phyloP scores from a whole-genome alignment of 2,329 filamentous ascomycete genomes.

The Stachybotrys chartarum region DNA sequence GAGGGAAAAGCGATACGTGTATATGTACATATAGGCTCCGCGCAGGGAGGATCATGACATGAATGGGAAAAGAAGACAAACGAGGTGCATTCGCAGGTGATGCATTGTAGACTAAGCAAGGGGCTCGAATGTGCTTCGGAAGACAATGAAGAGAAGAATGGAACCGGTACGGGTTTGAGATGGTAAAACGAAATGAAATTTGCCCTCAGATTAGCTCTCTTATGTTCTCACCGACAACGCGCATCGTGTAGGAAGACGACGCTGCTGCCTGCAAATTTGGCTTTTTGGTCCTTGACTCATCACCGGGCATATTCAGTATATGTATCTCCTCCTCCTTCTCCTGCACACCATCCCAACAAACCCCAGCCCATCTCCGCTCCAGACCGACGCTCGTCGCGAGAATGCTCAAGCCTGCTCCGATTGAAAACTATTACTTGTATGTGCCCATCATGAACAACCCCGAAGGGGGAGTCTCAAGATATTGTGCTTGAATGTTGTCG shows the following conservation, averaged over 20 bases:
- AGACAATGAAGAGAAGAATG: neutral
- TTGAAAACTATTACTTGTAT: constrained; percentile 43
- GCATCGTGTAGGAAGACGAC: constrained; percentile 13
- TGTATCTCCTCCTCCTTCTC: constrained; percentile 8
- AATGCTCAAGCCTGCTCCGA: constrained; percentile 34
- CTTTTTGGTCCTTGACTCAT: constrained; percentile 49
- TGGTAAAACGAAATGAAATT: neutral
- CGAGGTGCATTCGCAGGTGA: neutral
- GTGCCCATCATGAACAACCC: constrained; percentile 20
- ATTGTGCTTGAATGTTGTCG: constrained; percentile 12
- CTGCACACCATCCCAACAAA: neutral
- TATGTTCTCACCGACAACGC: constrained; percentile 46
- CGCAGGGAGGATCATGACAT: constrained; percentile 7
- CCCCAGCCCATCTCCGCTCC: neutral
- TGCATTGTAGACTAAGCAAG: neutral
- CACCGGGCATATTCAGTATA: constrained; percentile 27
- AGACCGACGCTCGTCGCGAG: constrained; percentile 6
- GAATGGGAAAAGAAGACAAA: constrained; percentile 9
- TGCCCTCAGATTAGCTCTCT: constrained; percentile 52
- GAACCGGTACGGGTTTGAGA: too few relatives aligned
- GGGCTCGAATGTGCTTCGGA: neutral
- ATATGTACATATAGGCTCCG: constrained; percentile 1
- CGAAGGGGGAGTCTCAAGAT: neutral
- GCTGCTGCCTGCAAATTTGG: constrained; percentile 50
- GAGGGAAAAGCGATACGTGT: neutral